phyloP scores from a whole-genome alignment of 2,329 filamentous ascomycete genomes.

The Neospermospora avenae region DNA sequence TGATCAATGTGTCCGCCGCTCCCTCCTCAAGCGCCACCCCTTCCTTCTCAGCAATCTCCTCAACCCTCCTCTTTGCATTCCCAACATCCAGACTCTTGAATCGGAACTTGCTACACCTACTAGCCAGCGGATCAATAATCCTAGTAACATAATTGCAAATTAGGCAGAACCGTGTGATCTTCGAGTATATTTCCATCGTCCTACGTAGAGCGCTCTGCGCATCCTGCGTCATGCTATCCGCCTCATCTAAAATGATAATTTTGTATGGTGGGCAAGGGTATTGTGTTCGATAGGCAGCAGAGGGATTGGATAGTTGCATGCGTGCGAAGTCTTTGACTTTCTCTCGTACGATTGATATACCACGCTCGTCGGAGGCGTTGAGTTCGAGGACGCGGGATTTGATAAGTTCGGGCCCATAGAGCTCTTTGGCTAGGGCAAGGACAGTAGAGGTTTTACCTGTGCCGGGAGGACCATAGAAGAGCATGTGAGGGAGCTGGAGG shows the following conservation, averaged over 20 bases:
- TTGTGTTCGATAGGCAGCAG: conserved; percentile 59
- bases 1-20: conserved; percentile 78
- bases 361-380: conserved; percentile 98
- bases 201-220: conserved; percentile 87
- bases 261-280: conserved; percentile 98
- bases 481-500: conserved; percentile 88
- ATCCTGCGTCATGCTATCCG: conserved; percentile 98
- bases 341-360: conserved; percentile 93
- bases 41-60: conserved; percentile 79
- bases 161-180: conserved; percentile 94
- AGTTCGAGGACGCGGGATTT: conserved; percentile 95
- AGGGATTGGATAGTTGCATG: conserved; percentile 83
- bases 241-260: conserved; percentile 97
- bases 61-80: conserved; percentile 75
- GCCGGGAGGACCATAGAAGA: conserved; percentile 96
- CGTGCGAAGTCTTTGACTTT: conserved; percentile 98
- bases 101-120: conserved; percentile 91
- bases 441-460: conserved; percentile 98
- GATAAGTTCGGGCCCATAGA: conserved; percentile 93
- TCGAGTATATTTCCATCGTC: conserved; percentile 97
- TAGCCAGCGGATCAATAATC: conserved; percentile 94
- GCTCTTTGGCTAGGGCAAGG: conserved; percentile 92
- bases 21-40: conserved; percentile 73
- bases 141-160: conserved; percentile 98
- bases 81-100: conserved; percentile 94